phyloP scores from a whole-genome alignment of 768 basidiomycete species.

The Phaeotremella skinneri region DNA sequence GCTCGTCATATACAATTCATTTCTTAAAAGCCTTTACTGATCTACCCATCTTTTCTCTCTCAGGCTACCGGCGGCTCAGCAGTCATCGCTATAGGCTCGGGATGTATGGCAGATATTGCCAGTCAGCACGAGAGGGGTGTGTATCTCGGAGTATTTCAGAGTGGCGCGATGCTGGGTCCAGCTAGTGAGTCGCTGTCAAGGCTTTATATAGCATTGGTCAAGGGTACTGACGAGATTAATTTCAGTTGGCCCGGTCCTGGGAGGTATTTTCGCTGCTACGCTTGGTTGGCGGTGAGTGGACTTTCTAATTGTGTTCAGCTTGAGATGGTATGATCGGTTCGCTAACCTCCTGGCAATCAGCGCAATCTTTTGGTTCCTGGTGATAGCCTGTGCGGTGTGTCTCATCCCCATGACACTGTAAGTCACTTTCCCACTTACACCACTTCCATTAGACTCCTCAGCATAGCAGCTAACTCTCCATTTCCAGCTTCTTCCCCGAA shows the following conservation, averaged over 20 bases:
- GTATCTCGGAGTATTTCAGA: slow-evolving; percentile 65
- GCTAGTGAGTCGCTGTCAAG: slow-evolving; percentile 20
- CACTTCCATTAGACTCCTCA: background rate
- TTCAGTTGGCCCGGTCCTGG: slow-evolving; percentile 59
- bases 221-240: background rate
- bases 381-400: slow-evolving; percentile 34
- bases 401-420: slow-evolving; percentile 53
- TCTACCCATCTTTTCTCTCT: slow-evolving; percentile 6
- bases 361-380: slow-evolving; percentile 48
- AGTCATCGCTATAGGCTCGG: slow-evolving; percentile 74
- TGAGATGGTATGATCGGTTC: no score
- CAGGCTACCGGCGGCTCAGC: slow-evolving; percentile 71
- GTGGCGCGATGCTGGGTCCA: slow-evolving; percentile 33
- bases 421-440: background rate
- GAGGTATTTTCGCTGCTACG: slow-evolving; percentile 57
- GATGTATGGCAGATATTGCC: slow-evolving; percentile 75
- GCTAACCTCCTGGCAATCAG: slow-evolving; percentile 21
- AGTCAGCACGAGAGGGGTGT: slow-evolving; percentile 69
- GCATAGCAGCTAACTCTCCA: background rate
- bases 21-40: background rate
- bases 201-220: background rate
- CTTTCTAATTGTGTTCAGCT: no score
- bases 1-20: no score
- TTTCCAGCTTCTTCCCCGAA: slow-evolving; percentile 54
- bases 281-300: slow-evolving; percentile 59